Conservation (phyloP, 169 alveolate genomes). For the Plasmodium reichenowi region DNA sequence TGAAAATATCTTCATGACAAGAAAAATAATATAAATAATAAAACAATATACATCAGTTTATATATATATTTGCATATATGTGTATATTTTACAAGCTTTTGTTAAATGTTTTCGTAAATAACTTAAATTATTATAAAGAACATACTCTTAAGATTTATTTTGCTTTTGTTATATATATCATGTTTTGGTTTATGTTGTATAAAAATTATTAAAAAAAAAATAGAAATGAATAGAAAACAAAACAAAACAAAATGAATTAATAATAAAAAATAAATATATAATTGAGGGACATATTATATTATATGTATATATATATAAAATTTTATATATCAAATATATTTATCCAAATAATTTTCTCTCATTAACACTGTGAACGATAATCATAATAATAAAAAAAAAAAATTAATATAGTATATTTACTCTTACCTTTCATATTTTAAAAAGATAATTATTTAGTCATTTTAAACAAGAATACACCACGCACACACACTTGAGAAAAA, state of each 20-base stretch:
- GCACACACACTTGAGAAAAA: conserved; percentile 38
- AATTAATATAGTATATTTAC: background rate
- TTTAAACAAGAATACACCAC: background rate
- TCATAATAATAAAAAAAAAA: background rate
- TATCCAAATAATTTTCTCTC: no score
- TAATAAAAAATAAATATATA: no score
- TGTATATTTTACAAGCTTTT: background rate
- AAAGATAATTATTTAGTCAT: background rate
- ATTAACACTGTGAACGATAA: background rate
- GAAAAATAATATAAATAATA: background rate
- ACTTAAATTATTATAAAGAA: no score
- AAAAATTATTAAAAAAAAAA: no score
- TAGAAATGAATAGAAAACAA: no score
- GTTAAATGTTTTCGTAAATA: no score
- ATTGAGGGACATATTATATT: background rate
- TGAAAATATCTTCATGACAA: background rate
- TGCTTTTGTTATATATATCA: no score
- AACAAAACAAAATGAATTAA: no score
- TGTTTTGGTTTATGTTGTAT: no score
- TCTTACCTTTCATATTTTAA: background rate
- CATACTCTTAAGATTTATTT: no score
- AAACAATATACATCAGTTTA: background rate
- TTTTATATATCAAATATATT: no score
- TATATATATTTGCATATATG: conserved; percentile 3
- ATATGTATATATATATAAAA: background rate